A percentile compares a stretch with the other conserved stretches of the same genome.
These are phyloP conservation scores for Penicillium concentricum DNA, from an alignment of 2,329 filamentous ascomycete genomes.

Conservation along the genomic window DNA sequence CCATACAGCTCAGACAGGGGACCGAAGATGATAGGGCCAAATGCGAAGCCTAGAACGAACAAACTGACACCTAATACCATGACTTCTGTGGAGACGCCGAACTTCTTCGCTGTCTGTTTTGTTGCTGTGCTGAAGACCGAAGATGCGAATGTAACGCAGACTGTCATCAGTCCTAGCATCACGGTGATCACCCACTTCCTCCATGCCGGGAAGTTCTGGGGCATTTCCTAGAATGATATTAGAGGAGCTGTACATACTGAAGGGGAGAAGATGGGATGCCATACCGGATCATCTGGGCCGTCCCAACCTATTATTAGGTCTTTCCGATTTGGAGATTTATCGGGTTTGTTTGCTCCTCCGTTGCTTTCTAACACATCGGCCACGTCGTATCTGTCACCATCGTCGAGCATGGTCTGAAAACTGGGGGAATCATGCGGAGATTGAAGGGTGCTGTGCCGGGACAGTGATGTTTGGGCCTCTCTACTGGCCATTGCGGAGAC, in stretches of 20 bases:
- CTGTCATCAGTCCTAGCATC: background rate
- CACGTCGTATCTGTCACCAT: background rate
- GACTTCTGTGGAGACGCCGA: slow-evolving; percentile 43
- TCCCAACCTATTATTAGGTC: slow-evolving; percentile 1
- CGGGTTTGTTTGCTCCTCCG: background rate
- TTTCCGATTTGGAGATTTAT: background rate
- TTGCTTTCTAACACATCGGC: background rate
- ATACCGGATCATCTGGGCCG: slow-evolving; percentile 4
- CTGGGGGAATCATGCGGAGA: background rate
- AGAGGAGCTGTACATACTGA: background rate
- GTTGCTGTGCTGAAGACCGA: slow-evolving; percentile 49
- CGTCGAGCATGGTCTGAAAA: background rate
- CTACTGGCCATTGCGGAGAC: background rate
- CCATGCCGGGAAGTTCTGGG: background rate
- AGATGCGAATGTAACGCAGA: slow-evolving; percentile 1
- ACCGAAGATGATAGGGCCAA: slow-evolving; percentile 54
- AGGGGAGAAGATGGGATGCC: background rate
- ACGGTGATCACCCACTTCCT: slow-evolving; percentile 1
- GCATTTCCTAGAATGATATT: slow-evolving; percentile 3
- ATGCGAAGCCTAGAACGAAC: slow-evolving; percentile 50
- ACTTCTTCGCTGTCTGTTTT: slow-evolving; percentile 41
- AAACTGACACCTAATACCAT: slow-evolving; percentile 44
- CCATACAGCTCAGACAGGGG: slow-evolving; percentile 53
- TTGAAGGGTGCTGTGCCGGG: background rate
- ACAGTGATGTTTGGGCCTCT: background rate